Base-by-base conservation (phyloP, 2,329 filamentous ascomycete genomes). In the Chaetomiaceae sp. region DNA sequence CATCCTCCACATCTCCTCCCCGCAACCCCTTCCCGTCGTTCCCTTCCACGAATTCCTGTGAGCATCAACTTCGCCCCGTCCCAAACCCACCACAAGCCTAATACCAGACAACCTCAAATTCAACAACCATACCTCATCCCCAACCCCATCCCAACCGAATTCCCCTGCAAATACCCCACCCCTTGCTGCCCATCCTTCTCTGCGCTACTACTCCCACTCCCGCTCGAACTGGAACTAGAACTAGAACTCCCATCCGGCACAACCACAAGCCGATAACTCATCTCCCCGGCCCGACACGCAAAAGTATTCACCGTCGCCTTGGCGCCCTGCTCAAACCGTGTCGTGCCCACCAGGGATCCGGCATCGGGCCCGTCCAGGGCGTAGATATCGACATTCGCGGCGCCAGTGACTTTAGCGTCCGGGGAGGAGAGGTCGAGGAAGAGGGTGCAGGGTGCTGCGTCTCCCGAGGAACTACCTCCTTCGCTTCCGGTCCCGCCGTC, bases 231-330 rank as follows among this genome's bases (percentile, higher is more conserved):
- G 6, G 17, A 22, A 36, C 33, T 25, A n/a, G 9, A 6, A 20
- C 12, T 19, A 20, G 11, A 17, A 38, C 8, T n/a, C 20, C 31
- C 49, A 17, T 22, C 11, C 7, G 7, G 22, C 12, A 11, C 40
- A 22, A 56, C 53, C 48, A 53, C 47, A 17, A 60, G n/a, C 15
- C 50, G 45, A 27, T 51, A 60, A 15, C 55, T 54, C 55, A 60
- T 58, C 36, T 54, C 47, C 44, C 44, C 39, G 8, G 44, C 34
- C 8, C 53, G 47, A 27, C 58, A 60, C 17, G 58, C 55, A 50
- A 56, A 60, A 9, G 34, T 47, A 36, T 53, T 53, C 22, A 60
- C 47, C 9, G 47, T 56, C 2, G 50, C 48, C 40, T 20, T 37
- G 3, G 39, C 37, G 14, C 45, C 53, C 1, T 11, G 27, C 14